Percentiles rank a stretch among this genome's conserved stretches.
These are phyloP conservation scores for Bertia moriformis DNA, from an alignment of 2,329 filamentous ascomycete genomes.

Conservation along the genomic window DNA sequence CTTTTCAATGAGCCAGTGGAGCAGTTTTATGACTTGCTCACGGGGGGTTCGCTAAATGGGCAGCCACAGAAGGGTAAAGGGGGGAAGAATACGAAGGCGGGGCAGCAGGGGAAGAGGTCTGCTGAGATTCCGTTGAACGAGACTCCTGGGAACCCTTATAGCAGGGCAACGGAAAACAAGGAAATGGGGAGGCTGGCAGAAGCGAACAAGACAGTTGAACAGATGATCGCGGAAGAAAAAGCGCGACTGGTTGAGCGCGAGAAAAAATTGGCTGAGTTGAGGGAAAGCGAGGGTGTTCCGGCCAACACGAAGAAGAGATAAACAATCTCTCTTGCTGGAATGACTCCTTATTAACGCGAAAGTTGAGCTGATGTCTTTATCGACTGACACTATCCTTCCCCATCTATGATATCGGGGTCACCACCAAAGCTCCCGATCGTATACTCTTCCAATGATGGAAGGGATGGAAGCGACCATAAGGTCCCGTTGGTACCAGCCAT, in stretches of 20 bases:
- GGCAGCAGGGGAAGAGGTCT: neutral
- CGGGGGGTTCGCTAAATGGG: slow-evolving; percentile 15
- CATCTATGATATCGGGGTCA: too few species aligned
- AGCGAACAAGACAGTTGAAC: slow-evolving; percentile 10
- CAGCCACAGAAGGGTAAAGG: slow-evolving; percentile 6
- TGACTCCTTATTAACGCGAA: too few species aligned
- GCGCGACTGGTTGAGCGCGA: slow-evolving; percentile 11
- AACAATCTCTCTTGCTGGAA: too few species aligned
- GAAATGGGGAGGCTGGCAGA: slow-evolving; percentile 10
- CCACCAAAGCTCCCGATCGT: too few species aligned
- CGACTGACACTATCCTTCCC: too few species aligned
- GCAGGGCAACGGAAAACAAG: slow-evolving; percentile 9
- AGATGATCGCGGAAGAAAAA: slow-evolving; percentile 9
- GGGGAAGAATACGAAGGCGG: slow-evolving; percentile 6
- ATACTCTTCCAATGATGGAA: too few species aligned
- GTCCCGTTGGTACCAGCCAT: too few species aligned
- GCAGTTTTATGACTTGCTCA: slow-evolving; percentile 49
- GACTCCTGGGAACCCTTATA: slow-evolving; percentile 4
- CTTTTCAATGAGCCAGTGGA: slow-evolving; percentile 58
- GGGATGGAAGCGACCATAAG: too few species aligned
- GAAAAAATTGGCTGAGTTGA: slow-evolving; percentile 9
- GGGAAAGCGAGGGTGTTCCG: neutral
- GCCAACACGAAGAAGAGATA: slow-evolving; percentile 1
- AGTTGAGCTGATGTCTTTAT: too few species aligned
- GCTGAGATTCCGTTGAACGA: neutral